Base-by-base conservation (phyloP, 2,329 filamentous ascomycete genomes). In the Sporothrix luriei region DNA sequence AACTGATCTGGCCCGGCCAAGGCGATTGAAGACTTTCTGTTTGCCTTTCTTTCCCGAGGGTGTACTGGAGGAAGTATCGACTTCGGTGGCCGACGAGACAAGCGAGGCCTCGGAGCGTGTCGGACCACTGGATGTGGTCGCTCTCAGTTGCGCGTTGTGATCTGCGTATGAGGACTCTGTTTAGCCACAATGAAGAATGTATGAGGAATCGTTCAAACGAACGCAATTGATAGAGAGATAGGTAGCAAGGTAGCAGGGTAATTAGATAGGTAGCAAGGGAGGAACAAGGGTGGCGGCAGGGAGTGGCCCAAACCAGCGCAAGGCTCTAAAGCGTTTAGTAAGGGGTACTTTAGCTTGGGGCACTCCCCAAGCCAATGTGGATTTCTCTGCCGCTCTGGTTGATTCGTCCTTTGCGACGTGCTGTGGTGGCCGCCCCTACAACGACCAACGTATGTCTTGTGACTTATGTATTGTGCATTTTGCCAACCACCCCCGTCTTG, bases 81-180 rank as follows among this genome's bases (percentile, higher is more conserved):
- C 9, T 26, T 72, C 70, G 54, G 65, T 67, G 13, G 69, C 76
- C n/a, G 79, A 78, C 7, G 84, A 84, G 51, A 81, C 80, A 65
- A 87, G 75, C 70, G 86, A 86, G 54, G 84, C 75, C 71, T 87
- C 83, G 72, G 86, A 85, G 74, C 83, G 74, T 84, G 85, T 74
- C 78, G 82, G 61, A 29, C 52, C 52, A 59, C 40, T 69, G 69
- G 62, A 55, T 16, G 71, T 33, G 14, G 54, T 24, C 49, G 79
- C 77, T 75, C 80, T 82, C 72, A 82, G 78, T 54, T 72, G 70
- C 16, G 64, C 29, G 40, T 62, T 66, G 24, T 71, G 64, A 68
- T 72, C 69, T 49, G 66, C 64, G 57, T 72, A 71, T n/a, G 71
- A 72, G 62, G 69, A 52, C 13, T 72, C 72, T 72, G 75, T 75